Percentiles rank a stretch among this genome's conserved stretches.
These are phyloP conservation scores for Fusarium decemcellulare DNA, from an alignment of 2,329 filamentous ascomycete species.

Conservation along the genomic window DNA sequence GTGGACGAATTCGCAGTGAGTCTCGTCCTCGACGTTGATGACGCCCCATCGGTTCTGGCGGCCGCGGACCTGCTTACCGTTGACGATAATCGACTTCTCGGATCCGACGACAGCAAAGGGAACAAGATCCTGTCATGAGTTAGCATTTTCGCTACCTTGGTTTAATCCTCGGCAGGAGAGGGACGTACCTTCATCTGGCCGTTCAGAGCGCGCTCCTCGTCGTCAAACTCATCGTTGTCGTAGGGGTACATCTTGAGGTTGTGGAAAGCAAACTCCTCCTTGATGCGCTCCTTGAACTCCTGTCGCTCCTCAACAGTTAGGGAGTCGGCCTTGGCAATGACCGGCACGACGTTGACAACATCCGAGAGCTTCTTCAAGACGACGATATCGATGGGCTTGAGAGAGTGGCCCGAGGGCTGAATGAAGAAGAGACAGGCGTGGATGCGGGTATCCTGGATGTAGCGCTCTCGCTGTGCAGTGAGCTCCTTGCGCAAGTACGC, in stretches of 20 bases:
- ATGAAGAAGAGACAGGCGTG: slow-evolving; percentile 99
- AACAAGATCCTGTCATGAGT: slow-evolving; percentile 80
- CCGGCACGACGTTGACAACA: slow-evolving; percentile 98
- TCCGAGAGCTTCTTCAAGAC: slow-evolving; percentile 99
- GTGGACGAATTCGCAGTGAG: slow-evolving; percentile 99
- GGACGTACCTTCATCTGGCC: slow-evolving; percentile 90
- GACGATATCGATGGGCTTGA: slow-evolving; percentile 99
- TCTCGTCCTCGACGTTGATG: slow-evolving; percentile 99
- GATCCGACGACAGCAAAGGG: slow-evolving; percentile 98
- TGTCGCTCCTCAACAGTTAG: slow-evolving; percentile 95
- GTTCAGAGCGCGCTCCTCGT: slow-evolving; percentile 95
- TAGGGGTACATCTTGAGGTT: slow-evolving; percentile 99
- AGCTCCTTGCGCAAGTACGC: slow-evolving; percentile 99
- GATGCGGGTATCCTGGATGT: slow-evolving; percentile 99
- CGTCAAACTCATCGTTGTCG: slow-evolving; percentile 98
- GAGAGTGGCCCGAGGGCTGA: slow-evolving; percentile 95
- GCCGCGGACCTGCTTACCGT: slow-evolving; percentile 96
- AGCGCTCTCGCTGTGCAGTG: slow-evolving; percentile 97
- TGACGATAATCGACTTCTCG: slow-evolving; percentile 97
- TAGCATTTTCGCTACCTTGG: slow-evolving; percentile 46
- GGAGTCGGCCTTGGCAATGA: slow-evolving; percentile 98
- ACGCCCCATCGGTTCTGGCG: slow-evolving; percentile 99
- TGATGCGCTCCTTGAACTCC: slow-evolving; percentile 99
- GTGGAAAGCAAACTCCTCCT: slow-evolving; percentile 99
- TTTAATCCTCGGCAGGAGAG: neutral